A percentile compares a stretch with the other conserved stretches of the same genome.
phyloP scores from a whole-genome alignment of 2,329 filamentous ascomycete species.

The Sporothrix brunneoviolacea region DNA sequence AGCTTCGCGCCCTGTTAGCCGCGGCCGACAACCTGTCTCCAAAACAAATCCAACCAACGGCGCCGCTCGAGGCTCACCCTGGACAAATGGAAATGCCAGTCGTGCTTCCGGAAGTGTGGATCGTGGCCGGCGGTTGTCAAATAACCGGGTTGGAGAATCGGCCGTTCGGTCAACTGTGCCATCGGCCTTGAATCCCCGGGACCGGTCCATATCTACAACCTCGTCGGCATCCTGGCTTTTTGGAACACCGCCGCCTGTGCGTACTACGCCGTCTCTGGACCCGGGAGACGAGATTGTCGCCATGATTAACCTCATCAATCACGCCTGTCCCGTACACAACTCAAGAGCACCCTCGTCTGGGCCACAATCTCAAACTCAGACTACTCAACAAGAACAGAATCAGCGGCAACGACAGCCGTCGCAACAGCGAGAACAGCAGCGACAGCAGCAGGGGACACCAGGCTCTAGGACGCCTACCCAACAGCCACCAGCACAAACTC shows the following conservation, averaged over 20 bases:
- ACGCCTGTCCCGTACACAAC: constrained; percentile 7
- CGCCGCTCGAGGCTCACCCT: not conserved
- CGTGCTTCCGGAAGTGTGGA: not conserved
- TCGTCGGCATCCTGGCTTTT: not conserved
- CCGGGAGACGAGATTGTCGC: constrained; percentile 16
- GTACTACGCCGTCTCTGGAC: not conserved
- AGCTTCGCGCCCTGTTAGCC: constrained; percentile 10
- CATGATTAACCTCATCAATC: constrained; percentile 13
- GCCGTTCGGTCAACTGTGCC: not conserved
- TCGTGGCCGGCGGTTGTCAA: not conserved
- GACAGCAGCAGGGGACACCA: not conserved
- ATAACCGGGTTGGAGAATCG: not conserved
- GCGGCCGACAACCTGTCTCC: constrained; percentile 13
- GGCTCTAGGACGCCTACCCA: too few relatives aligned
- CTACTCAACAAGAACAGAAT: not conserved
- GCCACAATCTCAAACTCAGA: not conserved
- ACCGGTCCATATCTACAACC: not conserved
- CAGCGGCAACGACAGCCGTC: not conserved
- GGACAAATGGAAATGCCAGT: not conserved
- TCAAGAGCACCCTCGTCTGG: not conserved
- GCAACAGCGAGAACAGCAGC: not conserved
- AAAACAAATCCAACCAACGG: constrained; percentile 3
- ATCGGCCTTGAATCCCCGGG: not conserved
- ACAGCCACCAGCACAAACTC: not conserved
- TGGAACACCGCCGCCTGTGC: not conserved